These are phyloP conservation scores for Penicillium lagena DNA, from an alignment of 495 filamentous ascomycete genomes.

Conservation along the genomic window DNA sequence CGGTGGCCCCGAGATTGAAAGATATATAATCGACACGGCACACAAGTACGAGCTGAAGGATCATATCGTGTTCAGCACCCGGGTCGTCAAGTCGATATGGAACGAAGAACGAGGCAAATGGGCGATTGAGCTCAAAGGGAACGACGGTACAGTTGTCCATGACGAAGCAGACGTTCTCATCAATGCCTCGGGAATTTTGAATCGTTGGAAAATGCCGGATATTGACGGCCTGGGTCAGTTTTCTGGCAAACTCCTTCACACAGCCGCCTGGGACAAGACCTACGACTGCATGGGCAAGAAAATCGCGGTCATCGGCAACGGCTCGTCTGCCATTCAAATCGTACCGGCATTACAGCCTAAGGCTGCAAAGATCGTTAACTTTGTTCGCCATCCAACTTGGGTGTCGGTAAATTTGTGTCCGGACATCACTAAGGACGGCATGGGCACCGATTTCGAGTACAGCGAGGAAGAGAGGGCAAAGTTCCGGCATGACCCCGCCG, in stretches of 20 bases:
- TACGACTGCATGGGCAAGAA: slow-evolving; percentile 37
- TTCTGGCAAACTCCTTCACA: slow-evolving; percentile 42
- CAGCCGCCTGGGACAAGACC: slow-evolving; percentile 38
- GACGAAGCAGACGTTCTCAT: slow-evolving; percentile 36
- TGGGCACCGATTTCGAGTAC: slow-evolving; percentile 23
- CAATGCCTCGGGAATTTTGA: slow-evolving; percentile 42
- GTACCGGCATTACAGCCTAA: slow-evolving; percentile 44
- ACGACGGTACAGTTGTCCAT: background rate
- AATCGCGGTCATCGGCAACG: slow-evolving; percentile 45
- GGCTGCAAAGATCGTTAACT: slow-evolving; percentile 24
- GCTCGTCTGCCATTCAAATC: slow-evolving; percentile 44
- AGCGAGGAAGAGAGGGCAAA: slow-evolving; percentile 27
- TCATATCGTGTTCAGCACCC: slow-evolving; percentile 35
- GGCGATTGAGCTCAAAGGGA: slow-evolving; percentile 33
- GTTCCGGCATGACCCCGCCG: slow-evolving; percentile 5
- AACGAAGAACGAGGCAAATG: slow-evolving; percentile 37
- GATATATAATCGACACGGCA: slow-evolving; percentile 48
- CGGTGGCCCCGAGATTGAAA: slow-evolving; percentile 49
- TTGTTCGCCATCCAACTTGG: slow-evolving; percentile 19
- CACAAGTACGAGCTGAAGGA: slow-evolving; percentile 48
- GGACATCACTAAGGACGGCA: slow-evolving; percentile 10
- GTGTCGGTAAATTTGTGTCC: slow-evolving; percentile 1
- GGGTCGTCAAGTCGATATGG: slow-evolving; percentile 42
- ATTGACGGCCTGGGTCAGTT: slow-evolving; percentile 44
- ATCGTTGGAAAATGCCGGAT: slow-evolving; percentile 40